A percentile compares a stretch with the other conserved stretches of the same genome.
These are phyloP conservation scores for Colletotrichum horii DNA, from an alignment of 2,329 filamentous ascomycete species.

Conservation along the genomic window DNA sequence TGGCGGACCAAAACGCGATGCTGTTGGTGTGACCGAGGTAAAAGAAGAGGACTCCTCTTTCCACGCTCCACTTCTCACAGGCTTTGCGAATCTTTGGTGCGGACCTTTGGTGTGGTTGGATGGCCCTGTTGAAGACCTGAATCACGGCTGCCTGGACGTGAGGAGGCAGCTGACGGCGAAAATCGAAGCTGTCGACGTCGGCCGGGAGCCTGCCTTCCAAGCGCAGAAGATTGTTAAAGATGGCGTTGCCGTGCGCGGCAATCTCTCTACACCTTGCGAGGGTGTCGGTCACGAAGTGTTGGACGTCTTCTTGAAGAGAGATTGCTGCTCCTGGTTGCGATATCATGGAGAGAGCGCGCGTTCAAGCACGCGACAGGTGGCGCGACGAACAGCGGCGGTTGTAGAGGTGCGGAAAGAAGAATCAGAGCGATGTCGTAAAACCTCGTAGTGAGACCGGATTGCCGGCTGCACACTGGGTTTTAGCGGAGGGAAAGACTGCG, in stretches of 20 bases:
- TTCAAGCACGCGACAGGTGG: too few relatives aligned
- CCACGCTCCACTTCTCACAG: background rate
- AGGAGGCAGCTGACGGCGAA: background rate
- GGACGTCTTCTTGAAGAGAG: background rate
- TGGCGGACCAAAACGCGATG: background rate
- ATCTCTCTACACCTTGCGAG: background rate
- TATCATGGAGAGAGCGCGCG: too few relatives aligned
- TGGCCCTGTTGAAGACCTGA: background rate
- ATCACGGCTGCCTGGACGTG: background rate
- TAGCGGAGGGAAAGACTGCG: too few relatives aligned
- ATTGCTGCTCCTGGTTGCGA: background rate
- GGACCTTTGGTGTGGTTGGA: background rate
- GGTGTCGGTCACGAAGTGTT: background rate
- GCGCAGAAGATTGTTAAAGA: background rate
- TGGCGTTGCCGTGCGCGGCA: background rate
- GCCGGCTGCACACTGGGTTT: too few relatives aligned
- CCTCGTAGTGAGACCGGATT: too few relatives aligned
- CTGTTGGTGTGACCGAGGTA: background rate
- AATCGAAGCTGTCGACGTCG: background rate
- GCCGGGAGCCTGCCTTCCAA: background rate
- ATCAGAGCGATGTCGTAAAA: too few relatives aligned
- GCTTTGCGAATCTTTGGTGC: background rate
- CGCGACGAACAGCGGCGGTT: too few relatives aligned
- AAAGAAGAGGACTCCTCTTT: background rate
- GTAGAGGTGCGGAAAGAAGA: too few relatives aligned